These are phyloP conservation scores for Stachybotrys echinatus DNA, from an alignment of 2,329 filamentous ascomycete genomes.

Conservation along the genomic window DNA sequence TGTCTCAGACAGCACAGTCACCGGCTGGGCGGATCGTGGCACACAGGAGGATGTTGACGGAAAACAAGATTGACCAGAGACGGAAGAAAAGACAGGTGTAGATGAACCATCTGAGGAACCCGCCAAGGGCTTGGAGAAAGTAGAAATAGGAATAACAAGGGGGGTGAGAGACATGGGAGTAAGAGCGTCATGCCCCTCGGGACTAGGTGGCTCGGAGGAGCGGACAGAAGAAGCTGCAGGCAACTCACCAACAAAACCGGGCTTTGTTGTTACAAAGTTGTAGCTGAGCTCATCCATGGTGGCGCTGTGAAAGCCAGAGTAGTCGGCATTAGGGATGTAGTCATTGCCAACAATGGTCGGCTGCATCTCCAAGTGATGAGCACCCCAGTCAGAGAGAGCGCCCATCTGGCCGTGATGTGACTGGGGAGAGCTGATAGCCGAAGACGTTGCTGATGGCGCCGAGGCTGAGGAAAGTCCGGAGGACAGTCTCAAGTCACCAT, in stretches of 20 bases:
- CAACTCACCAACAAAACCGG: slow-evolving; percentile 50
- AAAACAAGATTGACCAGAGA: slow-evolving; percentile 25
- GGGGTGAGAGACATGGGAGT: slow-evolving; percentile 5
- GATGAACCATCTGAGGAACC: not conserved
- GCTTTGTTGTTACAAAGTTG: slow-evolving; percentile 45
- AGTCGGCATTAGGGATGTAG: slow-evolving; percentile 48
- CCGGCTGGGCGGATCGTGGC: too few relatives aligned
- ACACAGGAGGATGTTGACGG: slow-evolving; percentile 24
- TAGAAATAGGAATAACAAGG: not conserved
- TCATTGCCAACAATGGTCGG: slow-evolving; percentile 58
- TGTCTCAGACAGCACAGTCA: slow-evolving; percentile 23
- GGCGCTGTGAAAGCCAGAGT: slow-evolving; percentile 45
- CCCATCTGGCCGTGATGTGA: slow-evolving; percentile 55
- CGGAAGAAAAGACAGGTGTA: slow-evolving; percentile 10
- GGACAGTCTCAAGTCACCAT: slow-evolving; percentile 43
- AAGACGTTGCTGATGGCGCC: slow-evolving; percentile 59
- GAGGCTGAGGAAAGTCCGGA: slow-evolving; percentile 58
- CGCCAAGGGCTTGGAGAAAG: not conserved
- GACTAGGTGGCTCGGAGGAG: slow-evolving; percentile 1
- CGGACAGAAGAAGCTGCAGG: slow-evolving; percentile 12
- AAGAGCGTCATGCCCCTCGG: slow-evolving; percentile 10
- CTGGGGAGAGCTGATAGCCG: slow-evolving; percentile 62
- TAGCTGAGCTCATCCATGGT: slow-evolving; percentile 47
- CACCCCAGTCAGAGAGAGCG: slow-evolving; percentile 54
- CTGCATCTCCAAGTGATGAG: slow-evolving; percentile 50